These are phyloP conservation scores for Pyrenophora teres DNA, from an alignment of 2,329 filamentous ascomycete genomes.

Conservation along the genomic window DNA sequence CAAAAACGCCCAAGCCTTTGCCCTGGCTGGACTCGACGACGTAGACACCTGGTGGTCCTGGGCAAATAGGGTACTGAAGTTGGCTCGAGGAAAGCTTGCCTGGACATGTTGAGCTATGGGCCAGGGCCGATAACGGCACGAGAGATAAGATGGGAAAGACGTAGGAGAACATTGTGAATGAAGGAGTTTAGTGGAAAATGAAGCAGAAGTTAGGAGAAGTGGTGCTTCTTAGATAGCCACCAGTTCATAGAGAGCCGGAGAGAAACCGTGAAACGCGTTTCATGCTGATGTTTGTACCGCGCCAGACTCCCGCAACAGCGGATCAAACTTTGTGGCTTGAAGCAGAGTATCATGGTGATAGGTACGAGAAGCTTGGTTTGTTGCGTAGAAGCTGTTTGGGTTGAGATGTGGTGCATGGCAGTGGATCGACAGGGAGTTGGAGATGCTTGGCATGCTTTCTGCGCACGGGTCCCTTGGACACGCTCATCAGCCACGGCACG, in stretches of 20 bases:
- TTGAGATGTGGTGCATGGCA: not conserved
- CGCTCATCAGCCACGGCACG: not conserved
- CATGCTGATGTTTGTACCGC: slow-evolving; percentile 15
- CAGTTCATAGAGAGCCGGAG: not conserved
- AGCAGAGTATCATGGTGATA: not conserved
- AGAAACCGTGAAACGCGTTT: slow-evolving; percentile 23
- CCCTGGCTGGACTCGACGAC: slow-evolving; percentile 40
- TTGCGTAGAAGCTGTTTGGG: not conserved
- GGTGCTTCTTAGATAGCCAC: not conserved
- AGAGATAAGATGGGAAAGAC: not conserved
- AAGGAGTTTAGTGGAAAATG: not conserved
- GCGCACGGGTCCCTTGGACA: too few relatives aligned
- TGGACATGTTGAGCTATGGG: slow-evolving; percentile 12
- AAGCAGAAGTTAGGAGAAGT: not conserved
- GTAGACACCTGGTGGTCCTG: slow-evolving; percentile 32
- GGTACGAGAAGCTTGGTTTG: too few relatives aligned
- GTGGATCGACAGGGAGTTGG: not conserved
- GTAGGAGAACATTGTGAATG: not conserved
- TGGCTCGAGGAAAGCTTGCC: slow-evolving; percentile 22
- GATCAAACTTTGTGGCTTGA: not conserved
- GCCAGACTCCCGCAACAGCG: slow-evolving; percentile 2
- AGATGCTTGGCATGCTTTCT: not conserved
- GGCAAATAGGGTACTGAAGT: slow-evolving; percentile 26
- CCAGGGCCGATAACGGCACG: not conserved
- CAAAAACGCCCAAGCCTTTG: slow-evolving; percentile 53